Evolutionary conservation across 2,329 filamentous ascomycete genomes (phyloP), one percentile per base, ranked within the genome.

Genomic region (Colletotrichum godetiae): DNA sequence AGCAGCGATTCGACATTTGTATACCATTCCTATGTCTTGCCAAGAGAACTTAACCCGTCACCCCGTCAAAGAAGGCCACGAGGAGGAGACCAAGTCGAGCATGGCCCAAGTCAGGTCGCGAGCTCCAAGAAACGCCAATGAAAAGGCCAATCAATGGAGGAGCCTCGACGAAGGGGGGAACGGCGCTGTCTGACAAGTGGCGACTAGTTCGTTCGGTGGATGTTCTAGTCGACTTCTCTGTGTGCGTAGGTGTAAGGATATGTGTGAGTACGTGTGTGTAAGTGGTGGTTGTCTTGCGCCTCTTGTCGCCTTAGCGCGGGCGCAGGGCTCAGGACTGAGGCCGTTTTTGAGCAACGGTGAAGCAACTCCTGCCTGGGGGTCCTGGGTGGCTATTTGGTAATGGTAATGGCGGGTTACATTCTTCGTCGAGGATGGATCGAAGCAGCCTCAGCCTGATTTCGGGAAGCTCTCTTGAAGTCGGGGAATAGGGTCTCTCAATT

Each of bases 271-370:
- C 42, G 42, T 22, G 42, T 49, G 42, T 49, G 42, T 49, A 49
- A 49, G n/a, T 27, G 29, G 52, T 35, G 19, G 60, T 66, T 66
- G 35, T 31, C 49, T 33, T 49, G 57, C 69, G 65, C 64, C 53
- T 68, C 42, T 46, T 60, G 56, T 65, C 42, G 59, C 72, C 69
- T 64, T 74, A 74, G 72, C 68, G 72, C 69, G 72, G 72, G 72
- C 72, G 72, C 59, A 72, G 65, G 68, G 49, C 68, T 73, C 63
- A 73, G 72, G 42, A 67, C 64, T 63, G 59, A 68, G 65, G 59
- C 37, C 53, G 33, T 19, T 33, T 55, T 33, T 12, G 55, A 55
- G 35, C 59, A 35, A 73, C 31, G 67, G 55, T 56, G 35, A 62
- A 22, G 22, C 19, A 49, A 49, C 42, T n/a, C 42, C 42, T 49